These are phyloP conservation scores for Ogataea trehaloabstinens DNA, from an alignment of 805 yeast species.

Conservation along the genomic window DNA sequence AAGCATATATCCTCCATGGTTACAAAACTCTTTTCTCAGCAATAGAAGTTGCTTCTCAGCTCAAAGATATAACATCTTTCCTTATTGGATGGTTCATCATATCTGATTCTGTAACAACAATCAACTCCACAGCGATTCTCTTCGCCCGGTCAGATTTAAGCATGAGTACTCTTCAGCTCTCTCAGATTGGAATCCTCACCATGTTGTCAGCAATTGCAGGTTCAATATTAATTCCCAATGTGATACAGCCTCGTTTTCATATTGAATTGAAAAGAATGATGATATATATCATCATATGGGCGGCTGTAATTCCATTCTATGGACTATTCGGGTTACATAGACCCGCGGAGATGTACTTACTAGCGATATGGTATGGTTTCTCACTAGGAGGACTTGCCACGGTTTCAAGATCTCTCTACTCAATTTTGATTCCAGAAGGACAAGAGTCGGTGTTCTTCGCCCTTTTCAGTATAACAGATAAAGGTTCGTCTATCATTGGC, in stretches of 20 bases:
- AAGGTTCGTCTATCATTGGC: constrained; percentile 74
- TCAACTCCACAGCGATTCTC: constrained; percentile 73
- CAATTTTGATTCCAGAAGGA: constrained; percentile 70
- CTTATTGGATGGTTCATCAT: constrained; percentile 74
- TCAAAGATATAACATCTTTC: constrained; percentile 66
- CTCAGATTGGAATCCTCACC: constrained; percentile 61
- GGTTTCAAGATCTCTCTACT: constrained; percentile 63
- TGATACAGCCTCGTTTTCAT: constrained; percentile 35
- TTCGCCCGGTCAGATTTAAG: constrained; percentile 69
- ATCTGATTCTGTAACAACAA: constrained; percentile 73
- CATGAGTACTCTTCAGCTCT: constrained; percentile 67
- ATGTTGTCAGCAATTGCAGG: constrained; percentile 69
- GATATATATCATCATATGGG: constrained; percentile 54
- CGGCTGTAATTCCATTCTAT: constrained; percentile 66
- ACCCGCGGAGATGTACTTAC: constrained; percentile 62
- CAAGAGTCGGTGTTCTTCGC: constrained; percentile 76
- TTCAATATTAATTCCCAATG: constrained; percentile 54
- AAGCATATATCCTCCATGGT: constrained; percentile 50
- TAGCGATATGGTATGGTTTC: constrained; percentile 75
- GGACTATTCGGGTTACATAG: constrained; percentile 64
- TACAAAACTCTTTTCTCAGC: constrained; percentile 59
- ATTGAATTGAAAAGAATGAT: constrained; percentile 48
- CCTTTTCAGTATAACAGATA: constrained; percentile 73
- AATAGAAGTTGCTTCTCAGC: constrained; percentile 53
- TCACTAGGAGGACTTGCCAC: constrained; percentile 74